A percentile compares a stretch with the other conserved stretches of the same genome.
Evolutionary conservation across 1,284 basidiomycete genomes (phyloP).

Genomic region (Pseudozyma sp.): DNA sequence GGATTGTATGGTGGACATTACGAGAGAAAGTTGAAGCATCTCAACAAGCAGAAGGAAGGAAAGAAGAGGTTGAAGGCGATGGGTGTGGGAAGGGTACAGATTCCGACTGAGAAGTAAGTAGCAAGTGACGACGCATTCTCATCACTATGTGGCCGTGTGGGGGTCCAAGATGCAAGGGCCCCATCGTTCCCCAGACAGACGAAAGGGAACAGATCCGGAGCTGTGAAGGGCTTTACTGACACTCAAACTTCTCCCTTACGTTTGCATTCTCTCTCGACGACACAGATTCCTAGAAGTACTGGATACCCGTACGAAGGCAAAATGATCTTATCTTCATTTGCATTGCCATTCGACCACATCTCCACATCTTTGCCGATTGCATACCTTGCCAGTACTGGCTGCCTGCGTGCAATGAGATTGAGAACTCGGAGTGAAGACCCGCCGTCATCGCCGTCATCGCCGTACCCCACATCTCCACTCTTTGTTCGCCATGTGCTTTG

Average conservation of each 20-base stretch:
- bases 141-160: not conserved
- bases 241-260: not conserved
- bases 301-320: conserved; percentile 42
- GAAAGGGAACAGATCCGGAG: no score
- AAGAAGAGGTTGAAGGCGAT: conserved; percentile 64
- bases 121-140: no score
- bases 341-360: not conserved
- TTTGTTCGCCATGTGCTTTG: no score
- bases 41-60: conserved; percentile 66
- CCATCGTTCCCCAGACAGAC: no score
- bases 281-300: conserved; percentile 38
- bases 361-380: not conserved
- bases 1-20: conserved; percentile 86
- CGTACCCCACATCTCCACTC: no score
- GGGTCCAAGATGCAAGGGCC: no score
- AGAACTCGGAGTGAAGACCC: no score
- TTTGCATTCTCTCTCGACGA: not conserved
- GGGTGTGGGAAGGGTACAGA: conserved; percentile 62
- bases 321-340: conserved; percentile 5
- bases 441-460: no score
- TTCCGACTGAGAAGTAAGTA: conserved; percentile 59
- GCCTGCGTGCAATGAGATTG: no score
- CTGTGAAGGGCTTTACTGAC: not conserved
- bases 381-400: not conserved
- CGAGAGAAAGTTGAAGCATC: conserved; percentile 61